These are phyloP conservation scores for Fraxinus angustifolia DNA, from an alignment of 305 asterid genomes.

Conservation along the genomic window DNA sequence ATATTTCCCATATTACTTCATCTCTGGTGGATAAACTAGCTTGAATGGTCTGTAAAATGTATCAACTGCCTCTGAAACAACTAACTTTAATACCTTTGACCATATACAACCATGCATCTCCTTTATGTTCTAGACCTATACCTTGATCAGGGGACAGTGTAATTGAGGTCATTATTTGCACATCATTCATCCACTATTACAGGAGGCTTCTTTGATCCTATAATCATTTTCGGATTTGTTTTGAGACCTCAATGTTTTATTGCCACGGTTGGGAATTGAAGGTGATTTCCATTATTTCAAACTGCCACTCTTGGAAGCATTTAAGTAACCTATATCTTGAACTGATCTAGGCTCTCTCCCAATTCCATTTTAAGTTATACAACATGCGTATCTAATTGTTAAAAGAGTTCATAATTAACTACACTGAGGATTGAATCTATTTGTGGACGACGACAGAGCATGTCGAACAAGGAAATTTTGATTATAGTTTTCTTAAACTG, in stretches of 20 bases:
- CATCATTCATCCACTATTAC: neutral
- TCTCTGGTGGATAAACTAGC: neutral
- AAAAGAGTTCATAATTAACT: neutral
- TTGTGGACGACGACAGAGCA: neutral
- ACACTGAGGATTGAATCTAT: neutral
- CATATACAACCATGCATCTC: neutral
- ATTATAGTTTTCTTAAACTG: neutral
- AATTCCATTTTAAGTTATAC: too few relatives aligned
- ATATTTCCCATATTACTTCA: neutral
- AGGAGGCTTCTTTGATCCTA: neutral
- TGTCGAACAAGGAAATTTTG: neutral
- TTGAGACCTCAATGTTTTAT: neutral
- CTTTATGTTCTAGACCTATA: neutral
- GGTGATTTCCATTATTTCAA: neutral
- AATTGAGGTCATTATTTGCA: neutral
- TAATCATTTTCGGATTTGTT: neutral
- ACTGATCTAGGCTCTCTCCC: neutral
- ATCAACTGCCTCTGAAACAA: neutral
- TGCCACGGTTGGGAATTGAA: neutral
- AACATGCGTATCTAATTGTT: neutral
- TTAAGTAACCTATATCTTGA: neutral
- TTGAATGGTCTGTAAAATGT: neutral
- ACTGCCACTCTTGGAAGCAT: too few relatives aligned
- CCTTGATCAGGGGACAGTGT: neutral
- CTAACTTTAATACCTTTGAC: slow-evolving; percentile 2